A percentile compares a stretch with the other conserved stretches of the same genome.
Conservation (phyloP, 345 rosid species). For the Acer negundo region DNA sequence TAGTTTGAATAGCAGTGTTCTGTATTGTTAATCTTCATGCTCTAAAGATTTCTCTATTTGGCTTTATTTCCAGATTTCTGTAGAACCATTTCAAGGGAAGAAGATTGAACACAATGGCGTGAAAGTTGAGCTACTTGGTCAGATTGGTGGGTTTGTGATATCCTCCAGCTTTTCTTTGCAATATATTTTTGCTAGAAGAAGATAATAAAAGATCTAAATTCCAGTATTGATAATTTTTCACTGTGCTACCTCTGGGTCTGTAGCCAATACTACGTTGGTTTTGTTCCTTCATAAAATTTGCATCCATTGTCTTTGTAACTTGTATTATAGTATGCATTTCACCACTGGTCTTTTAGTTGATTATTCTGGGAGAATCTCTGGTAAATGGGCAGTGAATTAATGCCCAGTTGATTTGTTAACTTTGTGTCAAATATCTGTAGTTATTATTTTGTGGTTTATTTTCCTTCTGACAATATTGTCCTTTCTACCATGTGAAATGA, state of each 20-base stretch:
- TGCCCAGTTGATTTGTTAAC: background rate
- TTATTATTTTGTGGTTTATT: background rate
- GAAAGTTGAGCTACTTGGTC: conserved; percentile 96
- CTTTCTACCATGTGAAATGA: conserved; percentile 9
- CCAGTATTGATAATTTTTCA: background rate
- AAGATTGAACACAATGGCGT: conserved; percentile 95
- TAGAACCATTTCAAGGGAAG: conserved; percentile 92
- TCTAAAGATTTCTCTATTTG: conserved; percentile 2
- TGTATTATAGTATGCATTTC: background rate
- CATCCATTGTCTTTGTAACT: background rate
- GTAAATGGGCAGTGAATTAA: background rate
- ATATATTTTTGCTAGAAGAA: background rate
- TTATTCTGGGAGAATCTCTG: background rate
- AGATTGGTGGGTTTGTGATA: conserved; percentile 60
- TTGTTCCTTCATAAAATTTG: background rate
- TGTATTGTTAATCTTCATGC: background rate
- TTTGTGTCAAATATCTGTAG: background rate
- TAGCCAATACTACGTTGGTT: background rate
- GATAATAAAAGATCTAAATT: background rate
- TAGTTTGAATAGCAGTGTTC: conserved; percentile 9
- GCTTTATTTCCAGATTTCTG: conserved; percentile 48
- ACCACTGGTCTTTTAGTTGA: background rate
- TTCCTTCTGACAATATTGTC: background rate
- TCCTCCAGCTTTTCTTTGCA: background rate
- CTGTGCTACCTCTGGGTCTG: background rate